These are phyloP conservation scores for Phytopythium oedochilum DNA, from an alignment of 352 stramenopile genomes.

Conservation along the genomic window DNA sequence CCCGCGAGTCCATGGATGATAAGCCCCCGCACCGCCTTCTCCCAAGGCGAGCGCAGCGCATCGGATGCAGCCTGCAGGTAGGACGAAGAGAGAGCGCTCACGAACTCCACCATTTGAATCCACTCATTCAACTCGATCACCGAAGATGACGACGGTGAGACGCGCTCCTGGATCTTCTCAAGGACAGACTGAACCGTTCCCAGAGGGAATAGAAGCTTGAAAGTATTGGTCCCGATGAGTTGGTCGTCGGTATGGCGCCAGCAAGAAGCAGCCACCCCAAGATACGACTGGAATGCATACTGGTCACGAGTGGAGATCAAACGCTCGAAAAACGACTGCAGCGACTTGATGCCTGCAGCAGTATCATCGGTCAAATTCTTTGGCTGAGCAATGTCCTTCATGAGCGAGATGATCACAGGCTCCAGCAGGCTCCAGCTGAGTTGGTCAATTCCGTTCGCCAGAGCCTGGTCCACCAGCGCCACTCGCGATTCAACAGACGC, in stretches of 20 bases:
- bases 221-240: not conserved
- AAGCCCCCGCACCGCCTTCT: constrained; percentile 34
- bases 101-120: constrained; percentile 32
- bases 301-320: not conserved
- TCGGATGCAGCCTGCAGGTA: constrained; percentile 11
- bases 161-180: constrained; percentile 20
- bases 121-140: constrained; percentile 38
- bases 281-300: not conserved
- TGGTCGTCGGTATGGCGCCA: constrained; percentile 7
- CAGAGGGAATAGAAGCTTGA: constrained; percentile 19
- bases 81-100: constrained; percentile 21
- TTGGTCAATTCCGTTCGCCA: constrained; percentile 9
- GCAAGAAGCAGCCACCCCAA: constrained; percentile 13
- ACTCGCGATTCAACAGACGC: constrained; percentile 11
- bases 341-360: not conserved
- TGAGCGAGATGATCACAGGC: constrained; percentile 1
- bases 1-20: constrained; percentile 54
- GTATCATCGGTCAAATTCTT: not conserved
- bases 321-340: constrained; percentile 16
- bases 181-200: constrained; percentile 24
- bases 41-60: constrained; percentile 48
- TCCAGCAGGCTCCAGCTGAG: not conserved
- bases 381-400: not conserved
- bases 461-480: constrained; percentile 11
- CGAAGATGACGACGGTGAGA: constrained; percentile 22